Base-by-base conservation (phyloP, 148 eudicot genomes). In the Talinum fruticosum region DNA sequence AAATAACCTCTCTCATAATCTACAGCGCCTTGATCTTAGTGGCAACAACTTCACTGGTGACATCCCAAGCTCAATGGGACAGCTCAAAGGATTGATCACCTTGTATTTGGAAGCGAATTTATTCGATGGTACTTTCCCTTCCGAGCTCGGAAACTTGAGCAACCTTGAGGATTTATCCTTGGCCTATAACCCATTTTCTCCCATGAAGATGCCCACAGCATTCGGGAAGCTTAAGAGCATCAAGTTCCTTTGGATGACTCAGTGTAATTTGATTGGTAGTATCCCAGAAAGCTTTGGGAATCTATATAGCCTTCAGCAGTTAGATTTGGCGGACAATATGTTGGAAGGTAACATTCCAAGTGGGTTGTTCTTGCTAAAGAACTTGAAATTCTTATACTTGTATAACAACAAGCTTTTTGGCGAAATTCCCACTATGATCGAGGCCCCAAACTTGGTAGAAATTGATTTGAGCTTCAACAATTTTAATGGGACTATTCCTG, bases 31-130 rank as follows among this genome's bases (percentile, higher is more conserved):
- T 45, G 82, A 87, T 26, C 73, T 93, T 61, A 80, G 83, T 26
- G 82, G 57, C 3, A 91, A 92, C 75, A 90, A 89, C 72, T 90
- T 93, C 83, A 80, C 85, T 62, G 94, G 88, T 24, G 81, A 87
- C 51, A 82, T 93, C 21, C 98, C 98, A 1, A 84, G 79, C 61
- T 81, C 87, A 15, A 79, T 93, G 23, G 93, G 88, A 0, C 79
- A 77, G 15, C 75, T 93, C 18, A 79, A 84, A 10, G 79, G 71
- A 76, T 73, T 93, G 21, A 37, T 19, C 21, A 64, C 37, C 0
- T 71, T 93, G 69, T 6, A 71, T 35, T 80, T 93, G 0, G 41
- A 81, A 23, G 23, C 37, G 1, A 93, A 90, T 41, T 38, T 79
- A 44, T 84, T 93, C 72, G 81, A 87, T 45, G 97, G 93, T n/a